phyloP scores from a whole-genome alignment of 495 filamentous ascomycete species.

The Penicillium waksmanii region DNA sequence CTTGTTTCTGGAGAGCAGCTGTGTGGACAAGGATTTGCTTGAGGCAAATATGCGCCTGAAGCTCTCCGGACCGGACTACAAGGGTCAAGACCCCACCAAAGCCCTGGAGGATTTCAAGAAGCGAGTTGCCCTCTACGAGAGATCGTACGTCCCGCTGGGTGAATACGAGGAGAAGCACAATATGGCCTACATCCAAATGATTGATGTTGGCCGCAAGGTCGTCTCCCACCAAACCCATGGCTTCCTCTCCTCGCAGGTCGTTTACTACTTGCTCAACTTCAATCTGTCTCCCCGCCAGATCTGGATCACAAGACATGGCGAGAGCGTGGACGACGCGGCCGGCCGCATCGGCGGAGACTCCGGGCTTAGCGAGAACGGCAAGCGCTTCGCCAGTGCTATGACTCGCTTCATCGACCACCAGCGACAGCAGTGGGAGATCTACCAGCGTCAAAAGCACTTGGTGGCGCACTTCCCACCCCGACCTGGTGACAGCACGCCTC shows the following conservation, averaged over 20 bases:
- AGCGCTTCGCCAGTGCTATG: slow-evolving; percentile 70
- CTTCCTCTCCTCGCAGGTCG: slow-evolving; percentile 87
- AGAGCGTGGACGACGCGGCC: slow-evolving; percentile 76
- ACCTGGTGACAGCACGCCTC: slow-evolving; percentile 88
- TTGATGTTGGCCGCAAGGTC: slow-evolving; percentile 94
- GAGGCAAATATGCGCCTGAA: slow-evolving; percentile 98
- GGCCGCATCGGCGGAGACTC: slow-evolving; percentile 88
- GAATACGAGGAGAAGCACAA: slow-evolving; percentile 86
- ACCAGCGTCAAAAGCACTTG: slow-evolving; percentile 72
- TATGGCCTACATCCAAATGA: slow-evolving; percentile 95
- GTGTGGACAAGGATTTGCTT: slow-evolving; percentile 77
- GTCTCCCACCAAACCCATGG: slow-evolving; percentile 87
- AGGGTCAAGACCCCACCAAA: slow-evolving; percentile 80
- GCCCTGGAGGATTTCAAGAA: slow-evolving; percentile 91
- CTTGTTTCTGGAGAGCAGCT: slow-evolving; percentile 91
- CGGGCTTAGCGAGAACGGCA: slow-evolving; percentile 74
- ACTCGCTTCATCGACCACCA: slow-evolving; percentile 77
- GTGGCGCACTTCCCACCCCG: slow-evolving; percentile 77
- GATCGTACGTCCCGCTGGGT: slow-evolving; percentile 87
- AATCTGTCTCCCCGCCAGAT: slow-evolving; percentile 94
- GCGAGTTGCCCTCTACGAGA: slow-evolving; percentile 90
- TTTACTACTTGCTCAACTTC: slow-evolving; percentile 93
- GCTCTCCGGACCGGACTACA: slow-evolving; percentile 96
- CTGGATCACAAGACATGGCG: slow-evolving; percentile 95
- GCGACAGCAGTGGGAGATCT: slow-evolving; percentile 73